phyloP scores from a whole-genome alignment of 768 basidiomycete genomes.

The Pleurotus tuber-regium region DNA sequence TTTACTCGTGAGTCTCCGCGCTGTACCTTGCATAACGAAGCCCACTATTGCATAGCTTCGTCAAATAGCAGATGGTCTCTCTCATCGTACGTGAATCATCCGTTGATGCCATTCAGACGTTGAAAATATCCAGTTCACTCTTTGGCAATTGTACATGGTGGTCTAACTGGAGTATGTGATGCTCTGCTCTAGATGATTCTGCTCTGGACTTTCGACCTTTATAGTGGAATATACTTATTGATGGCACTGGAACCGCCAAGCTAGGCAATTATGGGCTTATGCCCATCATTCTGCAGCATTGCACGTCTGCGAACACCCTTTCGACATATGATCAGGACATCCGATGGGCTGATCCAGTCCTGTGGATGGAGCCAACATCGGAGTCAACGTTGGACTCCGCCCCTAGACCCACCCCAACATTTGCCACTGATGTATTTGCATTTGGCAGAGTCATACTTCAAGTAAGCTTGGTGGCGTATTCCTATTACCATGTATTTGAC shows the following conservation, averaged over 20 bases:
- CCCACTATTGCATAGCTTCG: not conserved
- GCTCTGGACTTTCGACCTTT: not conserved
- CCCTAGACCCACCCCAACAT: slow-evolving; percentile 10
- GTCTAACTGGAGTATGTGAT: slow-evolving; percentile 11
- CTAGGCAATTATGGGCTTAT: slow-evolving; percentile 37
- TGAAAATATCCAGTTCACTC: slow-evolving; percentile 11
- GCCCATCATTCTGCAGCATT: slow-evolving; percentile 19
- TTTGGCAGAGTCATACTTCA: slow-evolving; percentile 31
- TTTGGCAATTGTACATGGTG: slow-evolving; percentile 8
- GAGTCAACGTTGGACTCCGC: no score
- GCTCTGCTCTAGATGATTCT: not conserved
- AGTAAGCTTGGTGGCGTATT: no score
- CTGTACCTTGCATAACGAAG: no score
- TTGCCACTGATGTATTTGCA: slow-evolving; percentile 32
- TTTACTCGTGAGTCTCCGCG: not conserved
- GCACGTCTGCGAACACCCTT: slow-evolving; percentile 19
- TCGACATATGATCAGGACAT: slow-evolving; percentile 27
- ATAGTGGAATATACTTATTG: slow-evolving; percentile 35
- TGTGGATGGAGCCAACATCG: slow-evolving; percentile 15
- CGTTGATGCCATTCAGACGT: not conserved
- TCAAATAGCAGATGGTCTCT: slow-evolving; percentile 1
- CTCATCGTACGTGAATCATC: not conserved
- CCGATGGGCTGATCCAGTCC: slow-evolving; percentile 35
- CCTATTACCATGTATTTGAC: no score
- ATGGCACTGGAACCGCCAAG: slow-evolving; percentile 25